Evolutionary conservation across 345 rosid genomes (phyloP), one percentile per base, ranked within the genome.

Genomic region (Corymbia maculata): DNA sequence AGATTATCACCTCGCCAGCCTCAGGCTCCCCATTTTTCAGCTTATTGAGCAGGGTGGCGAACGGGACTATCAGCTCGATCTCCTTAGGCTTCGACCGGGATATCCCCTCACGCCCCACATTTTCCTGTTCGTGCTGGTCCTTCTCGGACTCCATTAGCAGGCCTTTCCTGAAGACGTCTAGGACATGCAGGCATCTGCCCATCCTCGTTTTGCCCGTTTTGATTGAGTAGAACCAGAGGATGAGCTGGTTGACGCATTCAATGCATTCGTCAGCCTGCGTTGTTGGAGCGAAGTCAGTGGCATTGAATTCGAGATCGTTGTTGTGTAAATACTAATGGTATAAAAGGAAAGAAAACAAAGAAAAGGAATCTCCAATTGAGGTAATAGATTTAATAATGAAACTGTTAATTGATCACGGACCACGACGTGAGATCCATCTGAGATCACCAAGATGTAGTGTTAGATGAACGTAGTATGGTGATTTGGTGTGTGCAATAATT

Each of bases 161-260:
- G 30, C 66, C 66, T 24, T 59, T 0, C 30, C 66, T 59, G 66
- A 10, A 24, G 7, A 59, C 3, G 30, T 59, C 66, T n/a, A 59
- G 1, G 30, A 59, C 66, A 59, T 59, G 66, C 14, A 59, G 14
- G 66, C n/a, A 0, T 5, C 30, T 59, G 30, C 2, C 66, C 7
- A 24, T 4, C 14, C 30, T 7, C 13, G 6, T 6, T 53, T 1
- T 53, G 0, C 21, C 21, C 1, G 19, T 24, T 6, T 6, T 0
- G 70, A 1, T 32, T 16, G 15, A 28, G 36, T 64, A 28, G 70
- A 64, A 64, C 0, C 7, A 13, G 14, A 30, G 0, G 70, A 64
- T 0, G 36, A 64, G 89, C 59, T 51, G 5, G 89, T 64, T 52
- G 59, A 88, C 53, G 22, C 42, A 36, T 36, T 36, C 42, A 36